These are phyloP conservation scores for Ophiostoma novo-ulmi DNA, from an alignment of 2,329 filamentous ascomycete genomes.

Conservation along the genomic window DNA sequence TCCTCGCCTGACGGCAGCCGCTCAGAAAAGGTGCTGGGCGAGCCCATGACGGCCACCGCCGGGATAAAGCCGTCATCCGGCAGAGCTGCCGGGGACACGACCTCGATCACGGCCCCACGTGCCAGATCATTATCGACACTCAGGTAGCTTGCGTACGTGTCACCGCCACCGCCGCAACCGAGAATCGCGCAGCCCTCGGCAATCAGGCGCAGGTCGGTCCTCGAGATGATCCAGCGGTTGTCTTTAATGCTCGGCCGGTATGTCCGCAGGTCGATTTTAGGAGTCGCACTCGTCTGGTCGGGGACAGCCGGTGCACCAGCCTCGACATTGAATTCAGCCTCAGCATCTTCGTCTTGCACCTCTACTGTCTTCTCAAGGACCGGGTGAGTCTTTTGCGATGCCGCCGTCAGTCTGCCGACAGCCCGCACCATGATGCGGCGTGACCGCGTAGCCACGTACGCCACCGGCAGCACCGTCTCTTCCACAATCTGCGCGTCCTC, in stretches of 20 bases:
- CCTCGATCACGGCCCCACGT: background rate
- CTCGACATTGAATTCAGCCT: background rate
- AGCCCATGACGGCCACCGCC: constrained; percentile 1
- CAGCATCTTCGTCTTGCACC: background rate
- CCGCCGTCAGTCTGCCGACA: background rate
- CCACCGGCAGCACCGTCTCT: background rate
- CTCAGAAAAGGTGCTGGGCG: constrained; percentile 1
- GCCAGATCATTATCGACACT: background rate
- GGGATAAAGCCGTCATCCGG: background rate
- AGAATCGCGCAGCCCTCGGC: background rate
- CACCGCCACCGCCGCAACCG: background rate
- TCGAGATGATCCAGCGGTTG: background rate
- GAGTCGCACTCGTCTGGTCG: background rate
- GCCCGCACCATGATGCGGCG: background rate
- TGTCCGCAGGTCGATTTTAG: background rate
- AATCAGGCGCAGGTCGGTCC: background rate
- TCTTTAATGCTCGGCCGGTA: background rate
- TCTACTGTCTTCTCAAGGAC: background rate
- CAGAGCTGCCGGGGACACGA: background rate
- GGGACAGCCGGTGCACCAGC: background rate
- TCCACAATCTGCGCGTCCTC: constrained; percentile 5
- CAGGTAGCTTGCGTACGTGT: background rate
- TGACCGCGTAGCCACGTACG: background rate
- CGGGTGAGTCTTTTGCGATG: background rate
- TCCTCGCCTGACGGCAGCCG: background rate